Evolutionary conservation across 345 rosid species (phyloP).

Genomic region (Toxicodendron radicans): DNA sequence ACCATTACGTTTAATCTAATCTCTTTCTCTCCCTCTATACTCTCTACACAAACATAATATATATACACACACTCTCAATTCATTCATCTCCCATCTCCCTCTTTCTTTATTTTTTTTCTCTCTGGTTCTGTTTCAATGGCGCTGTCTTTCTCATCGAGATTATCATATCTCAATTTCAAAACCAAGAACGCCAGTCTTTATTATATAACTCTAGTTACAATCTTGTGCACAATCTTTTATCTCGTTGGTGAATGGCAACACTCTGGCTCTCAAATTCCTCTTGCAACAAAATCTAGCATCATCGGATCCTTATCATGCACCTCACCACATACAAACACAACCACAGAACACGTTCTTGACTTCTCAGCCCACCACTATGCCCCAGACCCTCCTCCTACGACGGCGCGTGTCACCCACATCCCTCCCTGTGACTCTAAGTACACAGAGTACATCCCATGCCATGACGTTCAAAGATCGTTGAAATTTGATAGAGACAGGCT

Average conservation of each 20-base stretch:
- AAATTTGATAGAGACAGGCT: constrained; percentile 51
- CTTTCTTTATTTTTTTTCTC: not conserved
- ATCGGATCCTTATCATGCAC: constrained; percentile 2
- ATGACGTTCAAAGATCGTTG: constrained; percentile 60
- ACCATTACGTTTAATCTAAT: not conserved
- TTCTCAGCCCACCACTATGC: constrained; percentile 60
- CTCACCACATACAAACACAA: not conserved
- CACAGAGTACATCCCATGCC: constrained; percentile 79
- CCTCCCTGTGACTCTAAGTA: constrained; percentile 54
- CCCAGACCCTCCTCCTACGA: constrained; percentile 39
- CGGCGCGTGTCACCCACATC: constrained; percentile 42
- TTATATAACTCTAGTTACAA: constrained; percentile 34
- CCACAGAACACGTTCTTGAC: constrained; percentile 33
- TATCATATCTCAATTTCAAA: constrained; percentile 18
- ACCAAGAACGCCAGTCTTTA: constrained; percentile 50
- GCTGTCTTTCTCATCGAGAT: not conserved
- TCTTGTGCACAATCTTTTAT: constrained; percentile 58
- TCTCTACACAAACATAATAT: not conserved
- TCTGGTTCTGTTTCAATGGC: constrained; percentile 16
- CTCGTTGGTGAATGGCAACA: constrained; percentile 54
- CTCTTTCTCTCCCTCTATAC: not conserved
- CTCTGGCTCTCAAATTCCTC: constrained; percentile 18
- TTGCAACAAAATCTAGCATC: constrained; percentile 4
- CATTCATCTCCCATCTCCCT: not conserved
- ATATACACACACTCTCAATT: not conserved